Evolutionary conservation across 495 filamentous ascomycete species (phyloP).

Genomic region (Aspergillus indologenus): DNA sequence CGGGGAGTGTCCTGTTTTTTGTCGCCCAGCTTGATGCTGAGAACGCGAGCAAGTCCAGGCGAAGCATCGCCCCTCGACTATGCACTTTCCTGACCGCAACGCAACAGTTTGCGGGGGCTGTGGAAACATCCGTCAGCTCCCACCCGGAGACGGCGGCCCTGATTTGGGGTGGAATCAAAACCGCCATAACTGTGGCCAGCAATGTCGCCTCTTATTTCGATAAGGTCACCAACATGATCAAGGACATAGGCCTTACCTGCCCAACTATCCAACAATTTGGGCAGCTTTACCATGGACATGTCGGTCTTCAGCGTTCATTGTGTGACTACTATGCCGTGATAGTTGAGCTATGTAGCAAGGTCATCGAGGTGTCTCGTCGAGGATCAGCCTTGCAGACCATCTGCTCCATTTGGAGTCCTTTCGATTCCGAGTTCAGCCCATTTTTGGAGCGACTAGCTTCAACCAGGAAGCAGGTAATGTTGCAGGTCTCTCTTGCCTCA

Average conservation of each 20-base stretch:
- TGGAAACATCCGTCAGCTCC: conserved; percentile 33
- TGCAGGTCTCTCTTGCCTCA: conserved; percentile 23
- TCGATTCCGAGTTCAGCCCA: conserved; percentile 18
- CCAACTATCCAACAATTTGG: conserved; percentile 33
- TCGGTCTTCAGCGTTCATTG: conserved; percentile 28
- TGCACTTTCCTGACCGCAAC: conserved; percentile 28
- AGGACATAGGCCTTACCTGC: conserved; percentile 25
- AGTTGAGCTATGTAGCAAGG: conserved; percentile 29
- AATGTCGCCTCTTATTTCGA: conserved; percentile 36
- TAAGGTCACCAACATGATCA: conserved; percentile 30
- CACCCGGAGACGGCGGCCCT: conserved; percentile 33
- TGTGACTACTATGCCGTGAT: conserved; percentile 36
- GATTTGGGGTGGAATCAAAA: conserved; percentile 37
- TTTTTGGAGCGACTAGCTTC: conserved; percentile 7
- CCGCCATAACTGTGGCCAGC: conserved; percentile 25
- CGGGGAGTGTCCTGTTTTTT: conserved; percentile 27
- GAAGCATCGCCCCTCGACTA: conserved; percentile 26
- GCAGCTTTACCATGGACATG: conserved; percentile 27
- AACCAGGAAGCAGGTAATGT: conserved; percentile 12
- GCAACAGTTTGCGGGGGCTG: conserved; percentile 29
- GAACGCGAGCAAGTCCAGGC: conserved; percentile 20
- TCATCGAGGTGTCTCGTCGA: conserved; percentile 22
- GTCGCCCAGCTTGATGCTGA: conserved; percentile 27
- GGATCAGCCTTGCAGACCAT: neutral
- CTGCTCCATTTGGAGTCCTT: neutral